Evolutionary conservation across 768 basidiomycete genomes (phyloP).

Genomic region (Lanmaoa rubissima): DNA sequence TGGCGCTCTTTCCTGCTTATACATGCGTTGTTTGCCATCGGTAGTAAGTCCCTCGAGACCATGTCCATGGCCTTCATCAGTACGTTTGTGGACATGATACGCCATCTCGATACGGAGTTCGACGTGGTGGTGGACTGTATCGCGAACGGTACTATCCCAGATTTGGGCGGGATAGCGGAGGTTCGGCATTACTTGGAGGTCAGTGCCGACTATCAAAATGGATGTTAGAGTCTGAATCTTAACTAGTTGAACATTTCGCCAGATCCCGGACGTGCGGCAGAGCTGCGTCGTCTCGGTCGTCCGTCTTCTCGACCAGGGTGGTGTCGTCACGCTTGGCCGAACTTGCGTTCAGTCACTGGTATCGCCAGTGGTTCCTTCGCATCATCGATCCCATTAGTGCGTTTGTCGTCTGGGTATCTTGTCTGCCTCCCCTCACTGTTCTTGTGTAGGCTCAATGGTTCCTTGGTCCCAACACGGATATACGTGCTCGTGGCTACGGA

Average conservation of each 20-base stretch:
- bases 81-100: conserved; percentile 14
- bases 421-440: neutral
- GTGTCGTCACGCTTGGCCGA: conserved; percentile 14
- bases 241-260: conserved; percentile 1
- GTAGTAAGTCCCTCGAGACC: conserved; percentile 1
- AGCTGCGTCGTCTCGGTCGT: conserved; percentile 13
- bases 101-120: conserved; percentile 7
- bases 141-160: conserved; percentile 9
- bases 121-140: conserved; percentile 13
- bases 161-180: conserved; percentile 1
- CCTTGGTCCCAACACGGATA: conserved; percentile 5
- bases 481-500: neutral
- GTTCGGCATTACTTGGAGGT: conserved; percentile 6
- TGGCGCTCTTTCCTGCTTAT: conserved; percentile 16
- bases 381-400: conserved; percentile 8
- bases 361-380: conserved; percentile 14
- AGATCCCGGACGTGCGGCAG: conserved; percentile 5
- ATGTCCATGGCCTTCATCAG: conserved; percentile 7
- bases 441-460: conserved; percentile 11
- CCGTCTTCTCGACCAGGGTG: conserved; percentile 13
- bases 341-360: conserved; percentile 6
- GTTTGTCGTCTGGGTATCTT: neutral
- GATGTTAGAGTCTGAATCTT: neutral
- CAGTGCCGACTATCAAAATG: neutral
- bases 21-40: conserved; percentile 7